Conservation (phyloP, 2,329 filamentous ascomycete species). For the Grosmannia serpens region DNA sequence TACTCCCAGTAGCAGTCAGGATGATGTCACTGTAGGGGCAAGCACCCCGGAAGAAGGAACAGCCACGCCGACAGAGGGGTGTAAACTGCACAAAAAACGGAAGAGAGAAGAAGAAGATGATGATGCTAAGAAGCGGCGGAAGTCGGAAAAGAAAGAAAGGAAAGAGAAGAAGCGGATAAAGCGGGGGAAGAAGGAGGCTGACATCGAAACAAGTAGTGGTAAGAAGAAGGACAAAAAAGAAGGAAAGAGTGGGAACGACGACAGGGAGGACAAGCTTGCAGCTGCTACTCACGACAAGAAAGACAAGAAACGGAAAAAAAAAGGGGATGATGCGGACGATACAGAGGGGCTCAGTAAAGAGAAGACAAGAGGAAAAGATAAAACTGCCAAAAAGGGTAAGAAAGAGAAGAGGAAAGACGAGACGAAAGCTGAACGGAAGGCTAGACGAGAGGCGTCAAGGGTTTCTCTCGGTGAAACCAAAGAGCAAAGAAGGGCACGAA, state of each 20-base stretch:
- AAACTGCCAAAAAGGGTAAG: constrained; percentile 1
- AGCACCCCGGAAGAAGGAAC: constrained; percentile 20
- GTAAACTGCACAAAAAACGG: not conserved
- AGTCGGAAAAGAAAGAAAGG: constrained; percentile 25
- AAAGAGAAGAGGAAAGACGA: constrained; percentile 17
- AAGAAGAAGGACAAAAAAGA: constrained; percentile 10
- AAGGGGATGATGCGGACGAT: constrained; percentile 11
- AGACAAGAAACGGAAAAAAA: constrained; percentile 4
- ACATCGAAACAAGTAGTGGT: constrained; percentile 18
- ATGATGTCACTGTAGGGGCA: constrained; percentile 10
- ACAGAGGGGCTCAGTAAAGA: constrained; percentile 16
- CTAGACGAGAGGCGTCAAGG: constrained; percentile 16
- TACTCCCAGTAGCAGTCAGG: not conserved
- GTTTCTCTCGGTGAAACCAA: constrained; percentile 19
- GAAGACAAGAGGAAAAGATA: constrained; percentile 19
- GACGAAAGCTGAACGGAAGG: constrained; percentile 5
- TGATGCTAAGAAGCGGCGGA: constrained; percentile 10
- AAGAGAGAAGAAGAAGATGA: not conserved
- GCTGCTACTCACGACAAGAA: constrained; percentile 7
- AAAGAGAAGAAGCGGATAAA: constrained; percentile 9
- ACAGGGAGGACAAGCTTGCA: constrained; percentile 17
- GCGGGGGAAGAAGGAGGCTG: constrained; percentile 7
- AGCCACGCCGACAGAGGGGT: not conserved
- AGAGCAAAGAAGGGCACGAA: constrained; percentile 15
- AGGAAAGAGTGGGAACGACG: constrained; percentile 17